Conservation (phyloP, 2,329 filamentous ascomycete genomes). For the Akanthomyces dipterigenus region DNA sequence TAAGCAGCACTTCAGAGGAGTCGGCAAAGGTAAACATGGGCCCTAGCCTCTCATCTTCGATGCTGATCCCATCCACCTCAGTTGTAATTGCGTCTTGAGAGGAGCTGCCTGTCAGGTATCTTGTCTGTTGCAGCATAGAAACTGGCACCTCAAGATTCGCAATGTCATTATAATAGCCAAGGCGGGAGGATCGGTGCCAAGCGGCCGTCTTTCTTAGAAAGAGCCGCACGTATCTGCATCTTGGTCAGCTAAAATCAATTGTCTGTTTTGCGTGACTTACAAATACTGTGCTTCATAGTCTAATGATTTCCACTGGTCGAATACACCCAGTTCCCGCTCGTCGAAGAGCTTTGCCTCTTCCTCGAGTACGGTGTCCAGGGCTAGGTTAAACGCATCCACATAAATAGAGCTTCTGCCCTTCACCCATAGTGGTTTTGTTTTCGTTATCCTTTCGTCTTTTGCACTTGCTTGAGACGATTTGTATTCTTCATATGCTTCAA, state of each 20-base stretch:
- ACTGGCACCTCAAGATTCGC: constrained; percentile 64
- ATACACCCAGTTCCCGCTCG: constrained; percentile 68
- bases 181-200: constrained; percentile 76
- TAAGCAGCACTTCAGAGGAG: constrained; percentile 64
- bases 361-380: constrained; percentile 79
- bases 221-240: constrained; percentile 72
- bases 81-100: constrained; percentile 11
- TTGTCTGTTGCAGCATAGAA: constrained; percentile 51
- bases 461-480: constrained; percentile 45
- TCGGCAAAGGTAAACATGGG: constrained; percentile 72
- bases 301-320: constrained; percentile 65
- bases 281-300: constrained; percentile 86
- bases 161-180: constrained; percentile 80
- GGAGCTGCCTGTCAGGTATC: constrained; percentile 43
- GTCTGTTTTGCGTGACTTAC: constrained; percentile 40
- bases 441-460: constrained; percentile 34
- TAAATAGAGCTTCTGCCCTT: constrained; percentile 85
- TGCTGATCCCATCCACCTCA: constrained; percentile 25
- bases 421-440: constrained; percentile 48
- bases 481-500: constrained; percentile 71
- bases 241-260: constrained; percentile 12
- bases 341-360: constrained; percentile 88
- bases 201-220: constrained; percentile 87
- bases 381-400: constrained; percentile 93
- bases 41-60: constrained; percentile 41